Conservation (phyloP, 371 early-diverging fungal genomes). For the Circinella minor region DNA sequence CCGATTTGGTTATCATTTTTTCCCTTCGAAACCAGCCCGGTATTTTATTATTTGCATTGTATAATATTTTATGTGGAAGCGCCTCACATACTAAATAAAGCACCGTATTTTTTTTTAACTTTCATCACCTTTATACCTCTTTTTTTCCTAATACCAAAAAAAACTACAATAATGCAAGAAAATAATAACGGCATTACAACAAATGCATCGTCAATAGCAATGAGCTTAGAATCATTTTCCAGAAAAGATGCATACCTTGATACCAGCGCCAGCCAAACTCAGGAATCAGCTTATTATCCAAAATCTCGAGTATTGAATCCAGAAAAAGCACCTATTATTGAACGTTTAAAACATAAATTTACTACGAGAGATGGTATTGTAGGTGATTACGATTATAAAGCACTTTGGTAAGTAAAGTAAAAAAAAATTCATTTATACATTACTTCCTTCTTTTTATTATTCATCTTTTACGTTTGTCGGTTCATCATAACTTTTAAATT, state of each 20-base stretch:
- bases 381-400: conserved; percentile 36
- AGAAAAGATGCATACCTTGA: conserved; percentile 12
- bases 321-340: neutral
- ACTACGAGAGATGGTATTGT: conserved; percentile 23
- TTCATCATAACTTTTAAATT: no score
- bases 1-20: neutral
- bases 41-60: conserved; percentile 9
- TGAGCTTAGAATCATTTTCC: conserved; percentile 5
- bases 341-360: conserved; percentile 6
- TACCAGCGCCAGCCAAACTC: conserved; percentile 11
- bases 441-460: no score
- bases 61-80: conserved; percentile 14
- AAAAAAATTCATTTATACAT: no score
- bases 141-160: neutral
- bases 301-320: neutral
- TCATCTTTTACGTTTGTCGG: no score
- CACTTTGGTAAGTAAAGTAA: conserved; percentile 23
- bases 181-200: neutral
- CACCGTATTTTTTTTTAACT: no score
- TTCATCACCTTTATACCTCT: neutral
- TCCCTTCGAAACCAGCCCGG: conserved; percentile 28
- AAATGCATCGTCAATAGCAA: neutral
- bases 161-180: neutral
- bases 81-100: no score
- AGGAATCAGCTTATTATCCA: conserved; percentile 17